These are phyloP conservation scores for Radiomyces spectabilis DNA, from an alignment of 192 early-diverging fungal species.

Conservation along the genomic window DNA sequence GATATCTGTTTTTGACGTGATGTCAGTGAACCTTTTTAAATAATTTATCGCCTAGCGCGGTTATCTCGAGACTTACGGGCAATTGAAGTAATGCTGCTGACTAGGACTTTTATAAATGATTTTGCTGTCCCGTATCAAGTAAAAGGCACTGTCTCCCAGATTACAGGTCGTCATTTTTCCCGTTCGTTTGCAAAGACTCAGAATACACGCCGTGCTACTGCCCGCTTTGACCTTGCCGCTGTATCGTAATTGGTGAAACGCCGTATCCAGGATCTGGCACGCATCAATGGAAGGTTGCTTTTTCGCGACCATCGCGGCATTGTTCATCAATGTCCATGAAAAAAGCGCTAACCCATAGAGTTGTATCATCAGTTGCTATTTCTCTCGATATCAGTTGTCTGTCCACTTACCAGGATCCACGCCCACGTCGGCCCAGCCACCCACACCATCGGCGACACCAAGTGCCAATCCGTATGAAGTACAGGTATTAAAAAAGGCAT, in stretches of 20 bases:
- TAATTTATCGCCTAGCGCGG: too few species aligned
- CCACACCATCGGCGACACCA: constrained; percentile 54
- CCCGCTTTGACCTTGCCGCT: constrained; percentile 46
- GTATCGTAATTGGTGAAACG: constrained; percentile 37
- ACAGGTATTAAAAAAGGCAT: constrained; percentile 47
- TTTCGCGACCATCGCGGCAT: constrained; percentile 43
- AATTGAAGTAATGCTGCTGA: constrained; percentile 56
- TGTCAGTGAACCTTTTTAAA: too few species aligned
- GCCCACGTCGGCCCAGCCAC: constrained; percentile 49
- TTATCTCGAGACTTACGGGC: constrained; percentile 40
- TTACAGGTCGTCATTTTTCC: constrained; percentile 44
- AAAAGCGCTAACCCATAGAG: constrained; percentile 34
- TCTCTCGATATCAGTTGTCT: too few species aligned
- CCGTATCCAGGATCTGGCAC: constrained; percentile 39
- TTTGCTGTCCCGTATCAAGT: constrained; percentile 41
- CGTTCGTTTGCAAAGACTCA: constrained; percentile 41
- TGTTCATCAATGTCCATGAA: constrained; percentile 53
- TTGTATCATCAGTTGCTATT: too few species aligned
- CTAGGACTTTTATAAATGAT: constrained; percentile 47
- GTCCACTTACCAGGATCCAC: constrained; percentile 10
- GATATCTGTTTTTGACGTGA: constrained; percentile 41
- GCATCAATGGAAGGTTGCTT: constrained; percentile 28
- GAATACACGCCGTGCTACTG: constrained; percentile 49
- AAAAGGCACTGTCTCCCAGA: constrained; percentile 45
- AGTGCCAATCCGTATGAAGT: constrained; percentile 42